Evolutionary conservation across 371 early-diverging fungal species (phyloP).

Genomic region (Conidiobolus incongruus): DNA sequence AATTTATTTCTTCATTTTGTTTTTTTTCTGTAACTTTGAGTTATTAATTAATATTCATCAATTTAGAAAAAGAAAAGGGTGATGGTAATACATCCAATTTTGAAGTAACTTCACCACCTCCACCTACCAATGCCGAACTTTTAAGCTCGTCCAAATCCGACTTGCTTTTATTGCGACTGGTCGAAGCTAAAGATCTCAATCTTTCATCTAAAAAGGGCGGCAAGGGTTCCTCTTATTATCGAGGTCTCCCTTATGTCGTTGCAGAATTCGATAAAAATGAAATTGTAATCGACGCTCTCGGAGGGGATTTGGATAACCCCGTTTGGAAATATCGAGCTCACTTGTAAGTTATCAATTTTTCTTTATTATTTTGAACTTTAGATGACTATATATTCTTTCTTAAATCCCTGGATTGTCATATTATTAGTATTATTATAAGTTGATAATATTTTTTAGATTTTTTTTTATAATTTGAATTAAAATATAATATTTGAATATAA

Average conservation of each 20-base stretch:
- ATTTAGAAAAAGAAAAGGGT: too few relatives aligned
- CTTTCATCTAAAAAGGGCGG: not conserved
- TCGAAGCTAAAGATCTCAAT: conserved; percentile 1
- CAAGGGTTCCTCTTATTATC: conserved; percentile 13
- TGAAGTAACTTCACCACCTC: too few relatives aligned
- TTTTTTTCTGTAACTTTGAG: too few relatives aligned
- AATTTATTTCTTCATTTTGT: too few relatives aligned
- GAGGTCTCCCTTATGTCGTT: conserved; percentile 71
- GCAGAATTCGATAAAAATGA: conserved; percentile 90
- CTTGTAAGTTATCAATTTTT: conserved; percentile 77
- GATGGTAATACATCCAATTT: too few relatives aligned
- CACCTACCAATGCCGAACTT: not conserved
- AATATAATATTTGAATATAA: too few relatives aligned
- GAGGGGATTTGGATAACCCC: conserved; percentile 49
- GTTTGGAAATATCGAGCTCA: conserved; percentile 66
- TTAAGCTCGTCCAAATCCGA: not conserved
- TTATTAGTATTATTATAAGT: too few relatives aligned
- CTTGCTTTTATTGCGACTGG: not conserved
- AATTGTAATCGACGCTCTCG: conserved; percentile 58
- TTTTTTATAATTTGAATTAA: not conserved
- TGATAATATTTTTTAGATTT: not conserved
- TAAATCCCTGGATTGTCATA: too few relatives aligned
- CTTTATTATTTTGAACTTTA: too few relatives aligned
- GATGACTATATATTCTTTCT: too few relatives aligned
- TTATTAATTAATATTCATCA: too few relatives aligned